Evolutionary conservation across 495 filamentous ascomycete genomes (phyloP), one percentile per base, ranked within the genome.

Genomic region (Aspergillus haitiensis): DNA sequence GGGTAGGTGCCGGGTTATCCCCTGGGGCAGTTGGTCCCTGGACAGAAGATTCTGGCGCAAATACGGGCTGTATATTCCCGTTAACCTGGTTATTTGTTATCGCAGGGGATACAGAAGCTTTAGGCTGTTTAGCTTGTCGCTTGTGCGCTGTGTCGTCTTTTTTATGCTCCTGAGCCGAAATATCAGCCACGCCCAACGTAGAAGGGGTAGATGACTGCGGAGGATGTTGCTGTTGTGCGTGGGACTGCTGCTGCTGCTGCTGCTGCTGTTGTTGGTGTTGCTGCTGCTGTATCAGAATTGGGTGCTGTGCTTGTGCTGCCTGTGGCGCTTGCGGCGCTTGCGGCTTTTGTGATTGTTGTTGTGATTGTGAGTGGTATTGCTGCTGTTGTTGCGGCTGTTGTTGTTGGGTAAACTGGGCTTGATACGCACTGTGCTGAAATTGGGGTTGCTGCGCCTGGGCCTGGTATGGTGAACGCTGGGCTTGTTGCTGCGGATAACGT

Each of bases 401-500:
- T 35, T 70, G 66, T 46, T 64, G 62, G 12, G 44, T 34, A 21
- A 69, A 69, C 39, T 70, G 65, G 16, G 60, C 56, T 44, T 68
- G 47, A 8, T 63, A 44, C 52, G 68, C 66, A 33, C 15, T 3
- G 16, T 68, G 67, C 36, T 72, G 71, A 8, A 64, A 64, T 34
- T 71, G 65, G 18, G 64, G 66, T 27, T 72, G 63, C 35, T 60
- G 58, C 46, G 68, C 59, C 35, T 72, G 71, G 16, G 67, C 32
- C 21, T 72, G 68, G 27, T 70, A 68, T 5, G 71, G 71, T 0
- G 69, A 65, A 40, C 71, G 65, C 32, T 72, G 70, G 0, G 73
- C 72, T 11, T 71, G 72, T 31, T 71, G 68, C 6, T 72, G 68
- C 4, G 74, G 70, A 7, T 70, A 67, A 8, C 64, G 69, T 6